Evolutionary conservation across 179 eudicot species (phyloP), one percentile per base, ranked within the genome.

Genomic region (Dionaea muscipula): DNA sequence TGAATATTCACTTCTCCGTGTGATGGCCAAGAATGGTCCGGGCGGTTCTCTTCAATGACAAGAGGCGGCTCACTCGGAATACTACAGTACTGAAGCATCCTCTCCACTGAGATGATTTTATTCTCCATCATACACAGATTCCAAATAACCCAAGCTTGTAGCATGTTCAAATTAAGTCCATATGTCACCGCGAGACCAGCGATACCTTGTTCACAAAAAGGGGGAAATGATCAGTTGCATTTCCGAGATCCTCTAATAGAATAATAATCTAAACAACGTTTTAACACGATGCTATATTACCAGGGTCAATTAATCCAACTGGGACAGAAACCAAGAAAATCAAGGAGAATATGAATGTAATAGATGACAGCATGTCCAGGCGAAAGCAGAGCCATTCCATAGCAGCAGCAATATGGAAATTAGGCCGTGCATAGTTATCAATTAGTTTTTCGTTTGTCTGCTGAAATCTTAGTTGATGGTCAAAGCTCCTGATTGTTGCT

Each of bases 321-420:
- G 97, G 95, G 48, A 81, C 25, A 25, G 78, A 75, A 56, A 89
- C 64, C 64, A 90, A 59, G 81, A 83, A 79, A 56, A 86, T 68
- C 75, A 86, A 63, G 33, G 81, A 81, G 35, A 66, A 72, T 25
- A 72, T 76, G 61, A 90, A 90, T 44, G 75, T 71, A 25, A 86
- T 19, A 9, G 78, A 73, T 47, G 82, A 79, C 55, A 90, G 59
- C 70, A 81, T 47, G 61, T 90, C 90, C 66, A 90, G 64, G 13
- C 90, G 83, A 59, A 89, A 57, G 72, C 79, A 74, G 9, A 86
- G 83, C 95, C 97, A 90, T 43, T 75, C 75, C 83, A 73, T 84
- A 15, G 83, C 81, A 67, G 66, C 90, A 47, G 79, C 73, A 35
- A 46, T 72, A 50, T 84, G 77, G 63, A 86, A 86, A 47, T 62